Base-by-base conservation (phyloP, 768 basidiomycete genomes). In the Boletellus ananas region DNA sequence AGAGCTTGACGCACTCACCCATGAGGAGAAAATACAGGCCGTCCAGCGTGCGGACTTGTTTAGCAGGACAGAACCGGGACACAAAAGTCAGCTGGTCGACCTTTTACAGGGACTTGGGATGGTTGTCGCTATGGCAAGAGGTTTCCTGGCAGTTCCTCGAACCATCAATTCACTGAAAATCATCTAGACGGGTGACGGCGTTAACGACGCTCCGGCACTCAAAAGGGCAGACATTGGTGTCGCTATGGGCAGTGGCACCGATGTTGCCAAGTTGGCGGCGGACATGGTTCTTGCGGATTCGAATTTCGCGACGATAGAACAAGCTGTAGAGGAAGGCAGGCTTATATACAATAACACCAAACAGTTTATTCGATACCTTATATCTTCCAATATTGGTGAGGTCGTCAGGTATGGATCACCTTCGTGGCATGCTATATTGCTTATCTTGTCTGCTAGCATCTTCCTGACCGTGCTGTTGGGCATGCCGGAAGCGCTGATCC, bases 291-390 rank as follows among this genome's bases (percentile, higher is more conserved):
- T 94, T 44, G 89, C 91, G 6, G 94, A 95, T 68, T 94, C 94
- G 42, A 98, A 98, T 75, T 99, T 99, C 70, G 86, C 93, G 11
- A 94, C 94, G 7, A 97, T 99, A 70, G 94, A 96, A 68, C 76
- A 84, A 59, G 95, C 95, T 8, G 94, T 99, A 39, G 95, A 98
- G 69, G 95, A 99, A 73, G 95, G 95, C 59, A 77, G 95, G 70
- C 78, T 95, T 50, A 99, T 98, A 63, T 98, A 97, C 72, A 97
- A 97, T 73, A 99, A 99, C 72, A 98, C 94, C 39, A 99, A 99
- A 73, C 95, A 98, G 67, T 99, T 99, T 71, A 97, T 99, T 70
- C 87, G 95, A 61, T 99, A 98, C 74, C 85, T 99, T 64, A 98
- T 91, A 71, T 96, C 94, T 27, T 94, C 91, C 51, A 97, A 96